These are phyloP conservation scores for Colletotrichum graminicola DNA, from an alignment of 2,329 filamentous ascomycete species.

Conservation along the genomic window DNA sequence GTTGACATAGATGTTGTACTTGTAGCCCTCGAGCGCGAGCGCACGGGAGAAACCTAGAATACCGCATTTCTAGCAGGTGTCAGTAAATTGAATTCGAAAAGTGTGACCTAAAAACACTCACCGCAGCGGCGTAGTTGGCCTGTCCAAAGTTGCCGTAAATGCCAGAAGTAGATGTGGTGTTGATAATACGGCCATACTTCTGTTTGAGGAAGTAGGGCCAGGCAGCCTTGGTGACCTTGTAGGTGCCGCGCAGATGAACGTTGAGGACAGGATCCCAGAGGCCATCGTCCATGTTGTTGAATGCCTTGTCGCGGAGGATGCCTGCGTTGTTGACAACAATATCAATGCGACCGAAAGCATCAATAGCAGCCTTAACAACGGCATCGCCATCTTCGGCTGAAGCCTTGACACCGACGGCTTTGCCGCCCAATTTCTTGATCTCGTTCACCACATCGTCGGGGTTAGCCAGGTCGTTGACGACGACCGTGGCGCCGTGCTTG, in stretches of 20 bases:
- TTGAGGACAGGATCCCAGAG: conserved; percentile 93
- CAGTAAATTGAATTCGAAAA: conserved; percentile 35
- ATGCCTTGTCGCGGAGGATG: conserved; percentile 97
- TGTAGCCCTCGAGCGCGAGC: conserved; percentile 90
- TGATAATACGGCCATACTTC: conserved; percentile 96
- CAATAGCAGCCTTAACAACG: conserved; percentile 93
- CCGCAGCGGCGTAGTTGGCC: conserved; percentile 93
- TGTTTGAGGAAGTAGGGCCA: conserved; percentile 99
- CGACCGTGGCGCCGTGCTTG: conserved; percentile 84
- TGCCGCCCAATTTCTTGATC: conserved; percentile 89
- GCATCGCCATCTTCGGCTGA: conserved; percentile 92
- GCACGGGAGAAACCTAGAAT: conserved; percentile 96
- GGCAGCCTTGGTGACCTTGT: conserved; percentile 96
- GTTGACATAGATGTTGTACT: conserved; percentile 99
- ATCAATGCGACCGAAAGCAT: conserved; percentile 92
- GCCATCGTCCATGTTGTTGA: conserved; percentile 95
- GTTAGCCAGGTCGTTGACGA: conserved; percentile 96
- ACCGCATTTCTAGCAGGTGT: conserved; percentile 77
- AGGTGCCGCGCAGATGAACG: conserved; percentile 93
- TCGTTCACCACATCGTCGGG: conserved; percentile 92
- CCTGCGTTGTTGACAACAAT: conserved; percentile 98
- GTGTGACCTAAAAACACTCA: conserved; percentile 58
- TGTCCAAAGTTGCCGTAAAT: conserved; percentile 99
- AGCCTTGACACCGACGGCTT: conserved; percentile 92
- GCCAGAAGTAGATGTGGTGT: conserved; percentile 96